Evolutionary conservation across 768 basidiomycete genomes (phyloP).

Genomic region (Filobasidium floriforme): DNA sequence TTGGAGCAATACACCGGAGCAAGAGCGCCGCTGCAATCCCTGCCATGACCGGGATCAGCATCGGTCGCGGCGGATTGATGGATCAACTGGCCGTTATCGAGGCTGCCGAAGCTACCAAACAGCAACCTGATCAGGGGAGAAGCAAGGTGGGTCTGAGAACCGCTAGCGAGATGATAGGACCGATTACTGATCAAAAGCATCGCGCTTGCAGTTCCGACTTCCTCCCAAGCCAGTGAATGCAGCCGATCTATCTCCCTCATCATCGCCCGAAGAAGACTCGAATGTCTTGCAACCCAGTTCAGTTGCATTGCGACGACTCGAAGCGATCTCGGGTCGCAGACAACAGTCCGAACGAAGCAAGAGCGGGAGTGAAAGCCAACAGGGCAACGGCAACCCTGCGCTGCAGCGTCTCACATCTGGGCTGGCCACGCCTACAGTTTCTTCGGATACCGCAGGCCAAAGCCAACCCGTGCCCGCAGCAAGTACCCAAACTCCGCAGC

Average conservation of each 20-base stretch:
- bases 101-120: background rate
- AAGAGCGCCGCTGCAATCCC: conserved; percentile 43
- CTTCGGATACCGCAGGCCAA: background rate
- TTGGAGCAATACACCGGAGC: conserved; percentile 29
- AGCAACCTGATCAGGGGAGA: conserved; percentile 7
- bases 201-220: conserved; percentile 11
- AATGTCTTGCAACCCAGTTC: conserved; percentile 15
- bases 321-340: conserved; percentile 14
- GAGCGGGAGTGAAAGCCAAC: background rate
- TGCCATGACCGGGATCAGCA: conserved; percentile 41
- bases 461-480: background rate
- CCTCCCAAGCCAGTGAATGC: conserved; percentile 22
- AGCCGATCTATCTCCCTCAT: conserved; percentile 23
- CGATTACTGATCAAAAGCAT: background rate
- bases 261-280: conserved; percentile 21
- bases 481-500: background rate
- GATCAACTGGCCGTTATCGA: background rate
- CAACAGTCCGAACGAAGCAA: background rate
- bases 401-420: conserved; percentile 2
- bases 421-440: too few relatives aligned
- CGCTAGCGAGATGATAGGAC: background rate
- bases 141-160: conserved; percentile 13
- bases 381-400: background rate
- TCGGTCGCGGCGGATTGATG: conserved; percentile 20
- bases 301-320: conserved; percentile 22